A percentile compares a stretch with the other conserved stretches of the same genome.
These are phyloP conservation scores for Sporothrix globosa DNA, from an alignment of 2,329 filamentous ascomycete genomes.

Conservation along the genomic window DNA sequence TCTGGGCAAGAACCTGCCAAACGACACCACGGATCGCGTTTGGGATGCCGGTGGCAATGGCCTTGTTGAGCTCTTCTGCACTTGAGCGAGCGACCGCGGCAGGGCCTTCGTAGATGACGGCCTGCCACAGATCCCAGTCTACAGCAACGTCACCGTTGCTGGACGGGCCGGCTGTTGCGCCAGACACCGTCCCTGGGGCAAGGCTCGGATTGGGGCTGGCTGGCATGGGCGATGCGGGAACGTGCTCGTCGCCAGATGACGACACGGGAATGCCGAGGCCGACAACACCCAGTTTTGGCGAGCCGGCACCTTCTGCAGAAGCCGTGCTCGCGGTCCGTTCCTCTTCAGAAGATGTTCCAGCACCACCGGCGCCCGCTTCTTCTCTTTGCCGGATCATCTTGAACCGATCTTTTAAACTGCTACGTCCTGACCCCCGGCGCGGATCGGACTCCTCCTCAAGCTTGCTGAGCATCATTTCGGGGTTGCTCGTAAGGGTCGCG, in stretches of 20 bases:
- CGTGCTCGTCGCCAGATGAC: slow-evolving; percentile 35
- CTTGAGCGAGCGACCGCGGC: slow-evolving; percentile 85
- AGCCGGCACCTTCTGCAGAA: slow-evolving; percentile 21
- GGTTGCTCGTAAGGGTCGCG: slow-evolving; percentile 76
- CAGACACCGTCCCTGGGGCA: slow-evolving; percentile 82
- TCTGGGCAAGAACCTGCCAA: slow-evolving; percentile 96
- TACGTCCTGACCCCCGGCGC: slow-evolving; percentile 53
- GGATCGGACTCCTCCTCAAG: slow-evolving; percentile 67
- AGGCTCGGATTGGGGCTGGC: slow-evolving; percentile 69
- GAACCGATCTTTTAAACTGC: slow-evolving; percentile 76
- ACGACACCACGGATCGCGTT: slow-evolving; percentile 96
- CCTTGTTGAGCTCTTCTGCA: slow-evolving; percentile 83
- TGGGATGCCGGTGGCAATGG: slow-evolving; percentile 91
- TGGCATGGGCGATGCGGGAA: slow-evolving; percentile 57
- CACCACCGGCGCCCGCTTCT: slow-evolving; percentile 61
- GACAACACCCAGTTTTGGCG: slow-evolving; percentile 16
- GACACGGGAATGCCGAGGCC: slow-evolving; percentile 28
- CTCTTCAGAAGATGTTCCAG: slow-evolving; percentile 52
- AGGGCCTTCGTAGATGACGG: slow-evolving; percentile 91
- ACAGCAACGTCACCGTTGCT: slow-evolving; percentile 68
- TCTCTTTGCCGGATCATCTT: slow-evolving; percentile 75
- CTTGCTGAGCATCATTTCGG: slow-evolving; percentile 75
- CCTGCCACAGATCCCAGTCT: slow-evolving; percentile 99
- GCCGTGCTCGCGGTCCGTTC: slow-evolving; percentile 50
- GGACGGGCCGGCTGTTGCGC: slow-evolving; percentile 75